These are phyloP conservation scores for Herpetomonas muscarum DNA, from an alignment of 208 protist genomes.

Conservation along the genomic window DNA sequence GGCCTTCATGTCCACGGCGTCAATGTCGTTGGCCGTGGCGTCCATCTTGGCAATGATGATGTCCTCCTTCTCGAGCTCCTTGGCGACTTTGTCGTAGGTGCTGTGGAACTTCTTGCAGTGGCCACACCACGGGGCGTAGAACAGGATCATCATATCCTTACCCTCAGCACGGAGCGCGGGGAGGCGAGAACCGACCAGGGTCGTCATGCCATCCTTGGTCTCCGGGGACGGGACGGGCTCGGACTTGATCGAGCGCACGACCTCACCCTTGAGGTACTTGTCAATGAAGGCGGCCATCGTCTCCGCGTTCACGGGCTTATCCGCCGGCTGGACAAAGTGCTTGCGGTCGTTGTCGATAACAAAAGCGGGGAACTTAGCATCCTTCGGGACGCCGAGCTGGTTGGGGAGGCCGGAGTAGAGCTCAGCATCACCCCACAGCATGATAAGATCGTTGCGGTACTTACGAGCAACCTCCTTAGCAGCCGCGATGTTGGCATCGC, in stretches of 20 bases:
- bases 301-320: conserved; percentile 32
- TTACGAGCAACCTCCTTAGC: conserved; percentile 56
- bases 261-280: conserved; percentile 49
- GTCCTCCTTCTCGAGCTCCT: conserved; percentile 39
- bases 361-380: conserved; percentile 69
- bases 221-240: conserved; percentile 56
- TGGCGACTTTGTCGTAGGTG: conserved; percentile 70
- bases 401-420: conserved; percentile 57
- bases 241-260: conserved; percentile 41
- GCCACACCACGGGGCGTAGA: conserved; percentile 96
- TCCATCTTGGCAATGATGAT: conserved; percentile 88
- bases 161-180: conserved; percentile 36
- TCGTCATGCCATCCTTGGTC: conserved; percentile 77
- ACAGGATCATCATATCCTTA: conserved; percentile 92
- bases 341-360: conserved; percentile 45
- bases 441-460: conserved; percentile 59
- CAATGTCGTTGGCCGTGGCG: conserved; percentile 55
- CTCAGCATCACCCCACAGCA: conserved; percentile 74
- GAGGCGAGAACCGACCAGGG: conserved; percentile 67
- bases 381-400: conserved; percentile 55
- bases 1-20: conserved; percentile 37
- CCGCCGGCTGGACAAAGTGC: conserved; percentile 51
- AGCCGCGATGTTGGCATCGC: conserved; percentile 16
- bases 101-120: conserved; percentile 94
- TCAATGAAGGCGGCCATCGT: conserved; percentile 51